Evolutionary conservation across 2,329 filamentous ascomycete species (phyloP).

Genomic region (Epichloe amarillans): DNA sequence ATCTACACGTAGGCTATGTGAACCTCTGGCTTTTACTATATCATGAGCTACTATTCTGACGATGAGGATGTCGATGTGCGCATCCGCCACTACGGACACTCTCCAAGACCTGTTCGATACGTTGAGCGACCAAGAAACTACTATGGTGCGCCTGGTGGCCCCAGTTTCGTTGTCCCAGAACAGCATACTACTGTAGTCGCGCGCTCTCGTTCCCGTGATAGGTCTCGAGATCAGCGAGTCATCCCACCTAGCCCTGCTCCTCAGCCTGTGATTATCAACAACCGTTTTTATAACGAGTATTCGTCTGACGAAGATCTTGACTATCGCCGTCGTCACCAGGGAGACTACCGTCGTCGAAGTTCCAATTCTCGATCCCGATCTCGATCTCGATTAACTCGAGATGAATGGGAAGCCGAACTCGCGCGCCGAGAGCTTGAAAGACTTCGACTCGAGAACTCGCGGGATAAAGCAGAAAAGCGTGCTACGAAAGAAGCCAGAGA

Average conservation of each 20-base stretch:
- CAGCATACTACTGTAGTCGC: constrained; percentile 30
- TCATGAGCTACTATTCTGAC: constrained; percentile 30
- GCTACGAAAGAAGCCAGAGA: constrained; percentile 28
- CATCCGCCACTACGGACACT: constrained; percentile 28
- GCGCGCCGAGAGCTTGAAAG: constrained; percentile 31
- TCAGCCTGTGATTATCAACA: constrained; percentile 43
- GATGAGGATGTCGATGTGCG: constrained; percentile 44
- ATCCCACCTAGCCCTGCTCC: constrained; percentile 21
- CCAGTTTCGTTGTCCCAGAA: constrained; percentile 31
- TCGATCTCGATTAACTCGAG: constrained; percentile 22
- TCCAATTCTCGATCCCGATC: constrained; percentile 16
- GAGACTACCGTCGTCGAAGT: constrained; percentile 15
- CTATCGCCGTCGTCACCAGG: constrained; percentile 13
- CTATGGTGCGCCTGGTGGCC: constrained; percentile 27
- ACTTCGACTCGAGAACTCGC: constrained; percentile 28
- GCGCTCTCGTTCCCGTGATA: constrained; percentile 24
- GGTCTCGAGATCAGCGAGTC: constrained; percentile 34
- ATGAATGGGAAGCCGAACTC: constrained; percentile 28
- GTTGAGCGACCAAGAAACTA: constrained; percentile 28
- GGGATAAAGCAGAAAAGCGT: constrained; percentile 22
- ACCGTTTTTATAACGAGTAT: constrained; percentile 36
- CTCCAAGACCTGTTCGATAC: constrained; percentile 30
- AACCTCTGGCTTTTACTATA: not conserved
- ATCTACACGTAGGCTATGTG: not conserved
- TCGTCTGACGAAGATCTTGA: constrained; percentile 29